Base-by-base conservation (phyloP, 495 filamentous ascomycete genomes). In the Filosporella fistucella region DNA sequence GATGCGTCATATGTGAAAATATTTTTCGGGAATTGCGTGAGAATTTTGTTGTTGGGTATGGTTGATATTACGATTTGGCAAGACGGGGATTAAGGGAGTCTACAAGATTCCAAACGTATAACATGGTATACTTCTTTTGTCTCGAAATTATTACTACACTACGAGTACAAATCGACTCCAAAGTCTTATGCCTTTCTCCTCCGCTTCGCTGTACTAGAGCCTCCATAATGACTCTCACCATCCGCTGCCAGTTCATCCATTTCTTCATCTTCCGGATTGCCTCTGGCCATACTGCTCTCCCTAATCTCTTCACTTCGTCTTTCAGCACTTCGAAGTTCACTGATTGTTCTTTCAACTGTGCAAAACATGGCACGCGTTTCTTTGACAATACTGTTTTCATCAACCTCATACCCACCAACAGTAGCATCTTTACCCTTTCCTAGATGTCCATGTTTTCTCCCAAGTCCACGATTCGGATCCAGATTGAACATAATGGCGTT, bases 401-500 rank as follows among this genome's bases (percentile, higher is more conserved):
- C 56, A 13, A 59, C 51, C 17, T 52, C 34, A 61, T 73, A 57
- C n/a, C n/a, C n/a, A 3, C 47, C 51, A 6, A 58, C 68, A 55
- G 57, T 51, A 10, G 52, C 68, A 2, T 61, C 58, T 23, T 50
- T 58, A 1, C 43, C 55, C 14, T 50, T 58, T 42, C 66, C 66
- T 14, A 57, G 52, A 16, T 60, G 58, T 3, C 11, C 26, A 6
- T 7, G 14, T 2, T 70, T 68, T 2, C 73, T 77, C 0, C 85
- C 84, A 29, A 87, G 78, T 0, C 85, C 84, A 29, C 85, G 81
- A 23, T 71, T 64, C 0, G 84, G 77, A 48, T 88, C 80, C 0
- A 85, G 80, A 54, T 97, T 98, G 74, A 89, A 98, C 93, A 97
- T 96, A 59, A 96, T 82, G 12, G 91, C 91, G 58, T 98, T 98